phyloP scores from a whole-genome alignment of 352 stramenopile genomes.

The Blastocystis sp. region DNA sequence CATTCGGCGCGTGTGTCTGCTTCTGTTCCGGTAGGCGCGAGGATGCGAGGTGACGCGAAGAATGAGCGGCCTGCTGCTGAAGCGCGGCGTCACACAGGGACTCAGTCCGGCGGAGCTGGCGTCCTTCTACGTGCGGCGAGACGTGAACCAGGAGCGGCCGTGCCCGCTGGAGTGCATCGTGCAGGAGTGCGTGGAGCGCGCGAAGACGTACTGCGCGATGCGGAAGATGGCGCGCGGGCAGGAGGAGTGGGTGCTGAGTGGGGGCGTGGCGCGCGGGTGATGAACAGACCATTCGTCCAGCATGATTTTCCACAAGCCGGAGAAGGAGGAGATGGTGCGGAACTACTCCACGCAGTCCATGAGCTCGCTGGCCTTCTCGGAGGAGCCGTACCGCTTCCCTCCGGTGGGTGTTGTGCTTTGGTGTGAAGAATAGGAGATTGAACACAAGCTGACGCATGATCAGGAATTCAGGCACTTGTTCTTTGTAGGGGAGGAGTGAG shows the following conservation, averaged over 20 bases:
- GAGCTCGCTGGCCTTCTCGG: neutral
- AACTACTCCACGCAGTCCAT: conserved; percentile 30
- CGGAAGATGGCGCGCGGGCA: neutral
- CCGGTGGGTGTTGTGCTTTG: neutral
- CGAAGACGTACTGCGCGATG: neutral
- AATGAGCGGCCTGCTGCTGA: conserved; percentile 47
- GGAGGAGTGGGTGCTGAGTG: neutral
- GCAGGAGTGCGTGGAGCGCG: conserved; percentile 35
- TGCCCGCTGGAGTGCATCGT: conserved; percentile 44
- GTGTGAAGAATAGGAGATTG: conserved; percentile 23
- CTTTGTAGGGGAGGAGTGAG: neutral
- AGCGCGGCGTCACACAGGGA: neutral
- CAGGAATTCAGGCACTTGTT: conserved; percentile 34
- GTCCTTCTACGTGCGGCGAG: conserved; percentile 11
- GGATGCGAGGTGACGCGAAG: neutral
- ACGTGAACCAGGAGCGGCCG: conserved; percentile 1
- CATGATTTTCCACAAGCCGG: neutral
- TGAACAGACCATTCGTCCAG: neutral
- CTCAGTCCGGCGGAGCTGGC: conserved; percentile 10
- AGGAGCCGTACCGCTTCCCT: conserved; percentile 37
- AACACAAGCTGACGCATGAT: conserved; percentile 42
- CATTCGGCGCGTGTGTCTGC: conserved; percentile 76
- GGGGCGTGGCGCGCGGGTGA: neutral
- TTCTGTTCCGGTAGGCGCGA: conserved; percentile 74
- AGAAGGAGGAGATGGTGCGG: neutral